Evolutionary conservation across 1,139 yeast genomes (phyloP), one percentile per base, ranked within the genome.

Genomic region (Pichia sp.): DNA sequence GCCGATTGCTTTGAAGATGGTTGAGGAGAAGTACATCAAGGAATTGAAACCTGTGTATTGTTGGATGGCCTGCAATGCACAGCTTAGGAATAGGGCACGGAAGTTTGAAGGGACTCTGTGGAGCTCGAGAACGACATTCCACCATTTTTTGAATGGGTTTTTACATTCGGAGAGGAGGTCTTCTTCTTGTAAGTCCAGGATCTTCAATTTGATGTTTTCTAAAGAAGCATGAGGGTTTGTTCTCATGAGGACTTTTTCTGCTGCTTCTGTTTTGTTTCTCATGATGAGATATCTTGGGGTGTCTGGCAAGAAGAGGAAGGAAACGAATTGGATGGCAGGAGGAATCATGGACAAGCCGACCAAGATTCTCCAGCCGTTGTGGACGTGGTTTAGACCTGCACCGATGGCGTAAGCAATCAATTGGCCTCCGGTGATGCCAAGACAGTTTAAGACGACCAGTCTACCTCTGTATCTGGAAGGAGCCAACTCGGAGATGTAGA

Each of bases 11-110:
- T 88, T 85, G 69, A 92, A 92, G 61, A 92, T 85, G 1, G 97
- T 90, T 43, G 95, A 84, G 55, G 95, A 85, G 72, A 91, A 92
- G 73, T 92, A 92, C 95, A 92, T 88, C 64, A 92, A 79, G 4
- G 97, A 88, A 74, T 92, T 92, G 80, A 91, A 92, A 62, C 97
- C 97, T 24, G 96, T 87, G 64, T 91, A 90, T 72, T 92, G 97
- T 73, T 92, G 97, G 67, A 92, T 87, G 59, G 95, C 97, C 73
- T 92, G 98, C 63, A 91, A 75, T 34, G 95, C 96, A 75, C 97
- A 91, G 6, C 93, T 95, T 64, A 92, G 83, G 47, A 91, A 75
- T 60, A 92, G 78, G 9, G 97, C 97, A 65, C 98, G 81, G 60
- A 89, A 81, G 70, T 92, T 91, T 2, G 95, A 84, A 48, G 96